phyloP scores from a whole-genome alignment of 1,139 yeast genomes.

The Debaryomyces fabryi region DNA sequence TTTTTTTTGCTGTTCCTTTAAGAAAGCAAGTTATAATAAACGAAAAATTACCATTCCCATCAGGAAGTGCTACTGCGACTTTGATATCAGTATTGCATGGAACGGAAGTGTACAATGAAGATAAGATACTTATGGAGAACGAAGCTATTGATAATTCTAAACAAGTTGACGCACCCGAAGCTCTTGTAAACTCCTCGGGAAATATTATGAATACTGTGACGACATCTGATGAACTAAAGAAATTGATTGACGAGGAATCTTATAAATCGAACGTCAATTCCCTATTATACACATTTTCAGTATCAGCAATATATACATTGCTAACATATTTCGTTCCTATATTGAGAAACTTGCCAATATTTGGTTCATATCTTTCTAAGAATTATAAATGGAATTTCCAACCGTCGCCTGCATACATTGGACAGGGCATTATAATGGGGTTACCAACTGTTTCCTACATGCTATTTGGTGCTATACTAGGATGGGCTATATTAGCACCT shows the following conservation, averaged over 20 bases:
- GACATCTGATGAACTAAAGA: constrained; percentile 14
- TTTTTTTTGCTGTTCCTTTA: constrained; percentile 89
- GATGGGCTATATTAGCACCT: constrained; percentile 93
- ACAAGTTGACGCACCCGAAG: not conserved
- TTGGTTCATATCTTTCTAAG: constrained; percentile 66
- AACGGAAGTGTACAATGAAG: constrained; percentile 55
- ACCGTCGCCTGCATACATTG: constrained; percentile 96
- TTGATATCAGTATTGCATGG: constrained; percentile 85
- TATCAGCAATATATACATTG: constrained; percentile 76
- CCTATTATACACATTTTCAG: constrained; percentile 59
- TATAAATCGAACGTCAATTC: constrained; percentile 62
- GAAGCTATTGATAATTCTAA: not conserved
- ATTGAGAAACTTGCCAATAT: constrained; percentile 68
- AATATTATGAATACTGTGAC: constrained; percentile 14
- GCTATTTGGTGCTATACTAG: constrained; percentile 85
- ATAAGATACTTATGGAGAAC: constrained; percentile 9
- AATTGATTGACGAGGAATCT: constrained; percentile 8
- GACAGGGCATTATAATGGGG: constrained; percentile 98
- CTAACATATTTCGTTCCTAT: constrained; percentile 73
- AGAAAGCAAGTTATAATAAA: constrained; percentile 81
- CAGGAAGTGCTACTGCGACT: constrained; percentile 96
- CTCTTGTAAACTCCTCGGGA: not conserved
- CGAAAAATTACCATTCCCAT: constrained; percentile 88
- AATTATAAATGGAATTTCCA: constrained; percentile 86
- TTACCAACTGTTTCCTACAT: constrained; percentile 86